Evolutionary conservation across 1,284 basidiomycete species (phyloP).

Genomic region (Cystobasidium slooffiae): DNA sequence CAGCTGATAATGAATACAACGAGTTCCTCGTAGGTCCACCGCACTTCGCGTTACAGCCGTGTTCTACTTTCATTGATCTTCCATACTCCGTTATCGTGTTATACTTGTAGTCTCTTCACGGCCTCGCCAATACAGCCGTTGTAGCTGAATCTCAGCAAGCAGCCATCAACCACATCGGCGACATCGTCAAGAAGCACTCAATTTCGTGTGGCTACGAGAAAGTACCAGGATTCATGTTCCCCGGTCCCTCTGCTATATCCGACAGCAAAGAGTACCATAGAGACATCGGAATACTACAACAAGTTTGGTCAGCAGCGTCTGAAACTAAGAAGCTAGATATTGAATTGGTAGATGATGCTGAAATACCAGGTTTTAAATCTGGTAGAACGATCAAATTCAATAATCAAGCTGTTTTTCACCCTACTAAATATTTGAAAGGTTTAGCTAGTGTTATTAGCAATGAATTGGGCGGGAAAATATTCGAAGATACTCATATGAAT

Average conservation of each 20-base stretch:
- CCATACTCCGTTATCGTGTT: background rate
- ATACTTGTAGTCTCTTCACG: constrained; percentile 1
- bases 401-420: constrained; percentile 30
- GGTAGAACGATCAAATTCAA: constrained; percentile 22
- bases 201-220: constrained; percentile 17
- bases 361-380: constrained; percentile 16
- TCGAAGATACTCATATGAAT: constrained; percentile 29
- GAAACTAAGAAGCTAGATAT: constrained; percentile 31
- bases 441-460: constrained; percentile 19
- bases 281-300: constrained; percentile 7
- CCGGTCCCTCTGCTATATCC: background rate
- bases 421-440: constrained; percentile 27
- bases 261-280: background rate
- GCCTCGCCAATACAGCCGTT: constrained; percentile 18
- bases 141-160: constrained; percentile 29
- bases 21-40: constrained; percentile 12
- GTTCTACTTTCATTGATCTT: background rate
- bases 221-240: constrained; percentile 17
- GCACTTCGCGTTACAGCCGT: background rate
- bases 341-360: constrained; percentile 25
- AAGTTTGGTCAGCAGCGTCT: constrained; percentile 23
- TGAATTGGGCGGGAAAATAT: constrained; percentile 7
- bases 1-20: constrained; percentile 26
- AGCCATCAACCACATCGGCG: constrained; percentile 23
- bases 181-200: constrained; percentile 16